A percentile compares a stretch with the other conserved stretches of the same genome.
Conservation (phyloP, 352 stramenopile species). For the Plasmopara viticola region DNA sequence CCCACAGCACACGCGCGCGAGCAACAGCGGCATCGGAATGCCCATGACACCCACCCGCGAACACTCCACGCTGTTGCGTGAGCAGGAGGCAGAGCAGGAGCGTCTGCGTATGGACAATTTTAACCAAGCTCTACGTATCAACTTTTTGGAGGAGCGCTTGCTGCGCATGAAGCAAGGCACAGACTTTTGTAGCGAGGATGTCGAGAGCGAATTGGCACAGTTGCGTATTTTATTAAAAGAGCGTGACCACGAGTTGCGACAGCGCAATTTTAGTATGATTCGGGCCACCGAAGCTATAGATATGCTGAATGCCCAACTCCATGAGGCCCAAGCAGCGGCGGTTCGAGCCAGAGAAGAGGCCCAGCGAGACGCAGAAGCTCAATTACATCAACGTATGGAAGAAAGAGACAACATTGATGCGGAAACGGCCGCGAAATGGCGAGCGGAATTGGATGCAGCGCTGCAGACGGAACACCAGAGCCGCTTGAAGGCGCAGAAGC, state of each 20-base stretch:
- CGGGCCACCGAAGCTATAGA: constrained; percentile 54
- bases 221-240: constrained; percentile 52
- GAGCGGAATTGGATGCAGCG: too few relatives aligned
- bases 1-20: constrained; percentile 10
- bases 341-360: too few relatives aligned
- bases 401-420: too few relatives aligned
- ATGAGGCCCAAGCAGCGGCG: too few relatives aligned
- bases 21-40: constrained; percentile 1
- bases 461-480: too few relatives aligned
- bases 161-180: constrained; percentile 52
- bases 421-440: too few relatives aligned
- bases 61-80: constrained; percentile 35
- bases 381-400: too few relatives aligned
- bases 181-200: constrained; percentile 49
- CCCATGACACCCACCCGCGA: constrained; percentile 20
- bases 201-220: constrained; percentile 57
- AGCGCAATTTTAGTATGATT: constrained; percentile 54
- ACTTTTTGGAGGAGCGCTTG: constrained; percentile 62
- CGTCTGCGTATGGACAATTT: constrained; percentile 67
- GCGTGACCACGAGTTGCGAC: constrained; percentile 52
- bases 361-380: too few relatives aligned
- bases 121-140: constrained; percentile 63
- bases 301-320: too few relatives aligned
- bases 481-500: too few relatives aligned
- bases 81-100: constrained; percentile 52